These are phyloP conservation scores for Lasiodiplodia hormozganensis DNA, from an alignment of 2,329 filamentous ascomycete genomes.

Conservation along the genomic window DNA sequence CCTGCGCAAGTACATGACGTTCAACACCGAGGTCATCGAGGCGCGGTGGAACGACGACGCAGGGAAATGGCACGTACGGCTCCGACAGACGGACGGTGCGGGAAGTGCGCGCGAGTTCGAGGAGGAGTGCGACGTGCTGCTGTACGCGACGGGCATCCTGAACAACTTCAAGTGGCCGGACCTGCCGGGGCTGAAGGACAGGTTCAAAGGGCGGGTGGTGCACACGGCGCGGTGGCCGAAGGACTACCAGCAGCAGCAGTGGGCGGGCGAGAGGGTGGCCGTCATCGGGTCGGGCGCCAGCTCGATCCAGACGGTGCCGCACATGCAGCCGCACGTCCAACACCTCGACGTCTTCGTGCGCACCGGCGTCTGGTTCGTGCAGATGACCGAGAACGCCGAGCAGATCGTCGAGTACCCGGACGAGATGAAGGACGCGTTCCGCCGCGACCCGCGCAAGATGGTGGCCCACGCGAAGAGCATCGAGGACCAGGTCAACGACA, in stretches of 20 bases:
- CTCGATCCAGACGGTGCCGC: constrained; percentile 55
- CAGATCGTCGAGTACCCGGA: constrained; percentile 54
- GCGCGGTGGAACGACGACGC: constrained; percentile 58
- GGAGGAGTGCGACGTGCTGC: constrained; percentile 52
- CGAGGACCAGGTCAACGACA: constrained; percentile 45
- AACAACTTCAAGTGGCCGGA: constrained; percentile 49
- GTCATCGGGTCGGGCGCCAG: constrained; percentile 55
- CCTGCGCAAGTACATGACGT: constrained; percentile 60
- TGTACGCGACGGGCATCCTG: constrained; percentile 54
- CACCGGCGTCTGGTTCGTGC: constrained; percentile 54
- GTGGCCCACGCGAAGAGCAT: constrained; percentile 55
- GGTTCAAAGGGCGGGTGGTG: constrained; percentile 52
- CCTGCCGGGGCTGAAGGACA: constrained; percentile 51
- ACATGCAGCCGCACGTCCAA: constrained; percentile 55
- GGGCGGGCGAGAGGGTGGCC: constrained; percentile 51
- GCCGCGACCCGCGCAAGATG: constrained; percentile 50
- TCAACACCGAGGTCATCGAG: constrained; percentile 56
- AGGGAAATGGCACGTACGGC: constrained; percentile 58
- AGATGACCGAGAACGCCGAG: constrained; percentile 56
- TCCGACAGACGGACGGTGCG: constrained; percentile 48
- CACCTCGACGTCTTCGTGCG: constrained; percentile 56
- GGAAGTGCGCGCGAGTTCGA: constrained; percentile 48
- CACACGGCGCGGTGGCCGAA: constrained; percentile 57
- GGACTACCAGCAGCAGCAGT: constrained; percentile 53
- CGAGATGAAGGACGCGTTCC: constrained; percentile 52